A percentile compares a stretch with the other conserved stretches of the same genome.
Conservation (phyloP, 1,139 yeast species). For the Hemisphaericaspora subhashii region DNA sequence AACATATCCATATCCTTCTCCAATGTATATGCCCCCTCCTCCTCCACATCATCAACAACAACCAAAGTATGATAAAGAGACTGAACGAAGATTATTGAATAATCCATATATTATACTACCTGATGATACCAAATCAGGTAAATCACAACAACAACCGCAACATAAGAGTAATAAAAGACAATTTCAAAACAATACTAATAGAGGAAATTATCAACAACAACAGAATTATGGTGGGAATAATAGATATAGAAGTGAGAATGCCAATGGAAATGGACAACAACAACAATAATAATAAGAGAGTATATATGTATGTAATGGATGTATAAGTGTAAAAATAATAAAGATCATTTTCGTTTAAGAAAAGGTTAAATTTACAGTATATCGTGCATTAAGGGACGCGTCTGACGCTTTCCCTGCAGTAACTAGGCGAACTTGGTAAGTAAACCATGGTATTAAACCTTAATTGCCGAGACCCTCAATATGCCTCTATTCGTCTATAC, state of each 20-base stretch:
- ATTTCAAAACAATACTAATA: conserved; percentile 1
- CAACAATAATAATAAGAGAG: neutral
- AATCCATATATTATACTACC: conserved; percentile 35
- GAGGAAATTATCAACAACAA: neutral
- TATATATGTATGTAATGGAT: no score
- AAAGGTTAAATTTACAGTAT: no score
- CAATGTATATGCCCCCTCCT: no score
- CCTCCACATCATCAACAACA: no score
- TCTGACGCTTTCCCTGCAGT: no score
- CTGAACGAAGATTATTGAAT: conserved; percentile 29
- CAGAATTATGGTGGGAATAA: neutral
- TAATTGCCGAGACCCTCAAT: no score
- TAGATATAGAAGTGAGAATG: neutral
- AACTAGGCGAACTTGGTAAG: no score
- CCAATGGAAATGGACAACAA: neutral
- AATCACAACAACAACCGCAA: neutral
- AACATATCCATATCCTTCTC: conserved; percentile 3
- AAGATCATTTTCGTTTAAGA: neutral
- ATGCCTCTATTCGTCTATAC: no score
- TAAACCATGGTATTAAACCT: no score
- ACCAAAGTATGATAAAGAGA: conserved; percentile 27
- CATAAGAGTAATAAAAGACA: conserved; percentile 3
- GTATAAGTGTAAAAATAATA: no score
- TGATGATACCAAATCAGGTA: conserved; percentile 14
- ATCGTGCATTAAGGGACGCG: no score